Conservation (phyloP, 352 stramenopile genomes). For the Phytophthora hibernalis region DNA sequence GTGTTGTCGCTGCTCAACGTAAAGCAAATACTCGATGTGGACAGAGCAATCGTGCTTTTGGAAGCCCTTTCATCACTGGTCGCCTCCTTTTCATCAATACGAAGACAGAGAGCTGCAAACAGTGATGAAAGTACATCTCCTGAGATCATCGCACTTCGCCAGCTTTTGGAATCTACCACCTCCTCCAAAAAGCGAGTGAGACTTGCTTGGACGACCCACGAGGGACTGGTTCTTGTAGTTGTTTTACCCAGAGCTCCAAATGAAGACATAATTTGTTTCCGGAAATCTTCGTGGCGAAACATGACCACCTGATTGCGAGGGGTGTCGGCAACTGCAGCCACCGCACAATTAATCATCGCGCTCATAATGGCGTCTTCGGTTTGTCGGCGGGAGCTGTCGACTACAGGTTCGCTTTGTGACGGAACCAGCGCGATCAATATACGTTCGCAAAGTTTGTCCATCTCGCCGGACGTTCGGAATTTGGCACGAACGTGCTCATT, state of each 20-base stretch:
- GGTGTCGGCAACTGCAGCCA: conserved; percentile 40
- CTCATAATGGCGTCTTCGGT: conserved; percentile 35
- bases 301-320: conserved; percentile 71
- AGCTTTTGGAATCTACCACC: conserved; percentile 62
- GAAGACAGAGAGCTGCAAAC: conserved; percentile 25
- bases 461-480: conserved; percentile 64
- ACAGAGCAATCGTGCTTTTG: conserved; percentile 25
- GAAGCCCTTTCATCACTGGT: conserved; percentile 14
- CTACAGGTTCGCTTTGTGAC: neutral
- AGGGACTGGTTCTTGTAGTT: neutral
- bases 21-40: conserved; percentile 59
- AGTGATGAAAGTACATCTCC: conserved; percentile 30
- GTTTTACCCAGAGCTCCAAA: conserved; percentile 13
- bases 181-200: conserved; percentile 56
- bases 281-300: conserved; percentile 49
- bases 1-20: conserved; percentile 54
- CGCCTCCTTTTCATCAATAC: neutral
- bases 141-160: conserved; percentile 47
- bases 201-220: conserved; percentile 36
- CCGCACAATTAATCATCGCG: conserved; percentile 57
- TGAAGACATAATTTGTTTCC: conserved; percentile 25
- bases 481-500: conserved; percentile 53
- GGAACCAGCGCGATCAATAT: conserved; percentile 26
- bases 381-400: neutral
- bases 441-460: conserved; percentile 55